Evolutionary conservation across 768 basidiomycete genomes (phyloP), one percentile per base, ranked within the genome.

Genomic region (Amanita thiersii): DNA sequence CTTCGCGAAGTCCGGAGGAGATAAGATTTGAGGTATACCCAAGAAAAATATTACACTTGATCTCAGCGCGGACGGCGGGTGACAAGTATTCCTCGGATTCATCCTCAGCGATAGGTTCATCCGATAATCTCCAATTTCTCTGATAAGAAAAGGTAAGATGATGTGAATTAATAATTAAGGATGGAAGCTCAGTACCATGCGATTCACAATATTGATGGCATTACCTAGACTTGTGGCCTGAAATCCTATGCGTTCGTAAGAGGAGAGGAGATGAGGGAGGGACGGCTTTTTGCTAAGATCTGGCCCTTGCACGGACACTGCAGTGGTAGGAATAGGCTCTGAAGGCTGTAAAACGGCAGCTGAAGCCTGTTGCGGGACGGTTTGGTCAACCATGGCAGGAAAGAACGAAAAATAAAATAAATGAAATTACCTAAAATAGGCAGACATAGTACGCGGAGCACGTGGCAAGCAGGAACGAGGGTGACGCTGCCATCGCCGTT

Each of bases 21-120:
- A 99, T 94, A 33, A 99, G 76, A 63, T 99, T 99, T 37, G 93
- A 98, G 8, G 96, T 99, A 64, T 96, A 99, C 28, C 96, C 96
- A 30, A 99, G 80, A 59, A 99, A 96, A 56, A 98, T 73, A 48
- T 81, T 83, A 64, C 81, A 96, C 46, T 80, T 81, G 33, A 75
- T 91, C 52, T 71, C 69, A 23, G 75, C 75, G 48, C 84, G 80
- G 40, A 82, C 65, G 43, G 72, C 63, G 5, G 75, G 73, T 50
- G 73, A 66, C 9, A 63, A 55, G 53, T 69, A 79, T 40, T 84
- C 72, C 21, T 88, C 83, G 1, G 76, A 62, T 56, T 90, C 89
- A 53, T 86, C 78, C 26, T 75, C 73, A 2, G 65, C 56, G 44
- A 84, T 55, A 11, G 86, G 84, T 29, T 93, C 90, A 52, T 94